Percentiles rank a stretch among this genome's conserved stretches.
Conservation (phyloP, 768 basidiomycete genomes). For the Clitopilus passeckerianus region DNA sequence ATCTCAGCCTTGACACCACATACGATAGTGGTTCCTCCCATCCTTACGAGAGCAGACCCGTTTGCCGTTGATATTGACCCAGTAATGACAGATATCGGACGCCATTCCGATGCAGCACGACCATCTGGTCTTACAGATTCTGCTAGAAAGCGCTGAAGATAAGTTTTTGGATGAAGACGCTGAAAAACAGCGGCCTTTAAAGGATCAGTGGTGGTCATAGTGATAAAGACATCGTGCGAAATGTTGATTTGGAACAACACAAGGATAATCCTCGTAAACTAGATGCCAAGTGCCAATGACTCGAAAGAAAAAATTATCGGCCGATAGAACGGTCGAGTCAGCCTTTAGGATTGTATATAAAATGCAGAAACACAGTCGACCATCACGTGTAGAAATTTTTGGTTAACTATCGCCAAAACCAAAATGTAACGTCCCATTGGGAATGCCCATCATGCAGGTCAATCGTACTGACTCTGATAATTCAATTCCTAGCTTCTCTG, state of each 20-base stretch:
- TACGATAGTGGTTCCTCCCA: constrained; percentile 92
- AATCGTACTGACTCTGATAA: not conserved
- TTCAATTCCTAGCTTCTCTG: constrained; percentile 7
- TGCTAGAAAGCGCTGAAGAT: constrained; percentile 80
- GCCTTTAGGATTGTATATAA: too few relatives aligned
- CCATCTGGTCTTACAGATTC: constrained; percentile 84
- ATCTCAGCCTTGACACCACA: constrained; percentile 97
- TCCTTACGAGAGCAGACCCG: constrained; percentile 84
- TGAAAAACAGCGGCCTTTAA: constrained; percentile 66
- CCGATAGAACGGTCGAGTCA: too few relatives aligned
- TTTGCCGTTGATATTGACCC: constrained; percentile 94
- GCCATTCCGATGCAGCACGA: constrained; percentile 60
- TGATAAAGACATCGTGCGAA: not conserved
- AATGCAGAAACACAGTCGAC: not conserved
- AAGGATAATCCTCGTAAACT: not conserved
- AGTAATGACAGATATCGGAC: constrained; percentile 73
- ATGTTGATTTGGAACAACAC: too few relatives aligned
- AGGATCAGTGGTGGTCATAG: not conserved
- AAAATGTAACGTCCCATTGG: too few relatives aligned
- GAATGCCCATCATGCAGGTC: not conserved
- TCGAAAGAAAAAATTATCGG: too few relatives aligned
- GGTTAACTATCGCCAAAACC: too few relatives aligned
- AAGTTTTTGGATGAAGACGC: constrained; percentile 83
- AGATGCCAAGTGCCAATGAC: too few relatives aligned
- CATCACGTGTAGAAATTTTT: too few relatives aligned